Evolutionary conservation across 331 rosid species (phyloP).

Genomic region (Acacia pycnantha): DNA sequence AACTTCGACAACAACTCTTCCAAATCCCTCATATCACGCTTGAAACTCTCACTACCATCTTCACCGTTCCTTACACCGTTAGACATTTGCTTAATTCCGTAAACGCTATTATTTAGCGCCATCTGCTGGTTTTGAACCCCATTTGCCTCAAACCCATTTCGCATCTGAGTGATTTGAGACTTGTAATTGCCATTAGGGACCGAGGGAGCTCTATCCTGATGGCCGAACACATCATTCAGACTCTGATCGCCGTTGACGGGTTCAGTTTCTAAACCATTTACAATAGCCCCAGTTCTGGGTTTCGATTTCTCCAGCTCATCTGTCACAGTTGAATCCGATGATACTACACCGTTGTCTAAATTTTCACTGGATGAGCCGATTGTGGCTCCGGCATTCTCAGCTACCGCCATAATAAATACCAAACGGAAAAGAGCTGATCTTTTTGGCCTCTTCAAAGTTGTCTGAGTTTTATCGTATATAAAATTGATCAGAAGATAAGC

Average conservation of each 20-base stretch:
- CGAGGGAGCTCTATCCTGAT: conserved; percentile 44
- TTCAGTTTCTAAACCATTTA: conserved; percentile 38
- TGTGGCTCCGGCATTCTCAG: conserved; percentile 77
- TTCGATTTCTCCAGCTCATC: conserved; percentile 66
- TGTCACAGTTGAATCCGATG: conserved; percentile 47
- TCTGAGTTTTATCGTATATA: conserved; percentile 20
- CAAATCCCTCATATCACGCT: conserved; percentile 72
- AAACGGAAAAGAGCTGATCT: conserved; percentile 19
- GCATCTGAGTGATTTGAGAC: conserved; percentile 64
- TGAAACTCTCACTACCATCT: conserved; percentile 45
- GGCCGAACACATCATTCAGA: conserved; percentile 40
- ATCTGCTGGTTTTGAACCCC: conserved; percentile 52
- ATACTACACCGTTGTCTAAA: conserved; percentile 57
- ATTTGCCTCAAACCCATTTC: conserved; percentile 59
- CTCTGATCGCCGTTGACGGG: conserved; percentile 57
- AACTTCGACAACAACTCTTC: conserved; percentile 68
- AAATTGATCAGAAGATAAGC: conserved; percentile 20
- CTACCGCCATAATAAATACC: conserved; percentile 79
- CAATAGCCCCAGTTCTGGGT: conserved; percentile 48
- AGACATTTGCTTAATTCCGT: conserved; percentile 45
- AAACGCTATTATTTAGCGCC: conserved; percentile 49
- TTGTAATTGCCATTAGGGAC: conserved; percentile 51
- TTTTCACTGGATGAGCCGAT: conserved; percentile 62
- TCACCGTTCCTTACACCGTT: conserved; percentile 39
- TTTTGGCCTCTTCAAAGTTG: conserved; percentile 35